Percentiles rank a stretch among this genome's conserved stretches.
phyloP scores from a whole-genome alignment of 2,329 filamentous ascomycete species.

The Malbranchea zuffiana region DNA sequence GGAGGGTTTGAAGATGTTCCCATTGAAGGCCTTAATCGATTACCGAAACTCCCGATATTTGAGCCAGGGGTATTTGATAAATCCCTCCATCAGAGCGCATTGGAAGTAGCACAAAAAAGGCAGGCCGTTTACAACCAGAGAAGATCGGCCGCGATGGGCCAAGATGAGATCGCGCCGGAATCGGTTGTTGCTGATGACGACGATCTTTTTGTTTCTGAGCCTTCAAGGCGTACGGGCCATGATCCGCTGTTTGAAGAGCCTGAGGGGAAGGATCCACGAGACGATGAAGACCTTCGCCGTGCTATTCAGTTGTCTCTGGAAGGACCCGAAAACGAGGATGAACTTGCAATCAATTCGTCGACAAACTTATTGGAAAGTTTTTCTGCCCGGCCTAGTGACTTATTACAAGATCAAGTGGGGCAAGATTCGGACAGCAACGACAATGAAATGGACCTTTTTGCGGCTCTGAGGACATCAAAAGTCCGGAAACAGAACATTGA shows the following conservation, averaged over 20 bases:
- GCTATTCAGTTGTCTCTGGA: conserved; percentile 80
- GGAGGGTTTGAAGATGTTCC: conserved; percentile 87
- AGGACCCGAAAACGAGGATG: conserved; percentile 29
- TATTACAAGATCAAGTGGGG: too few relatives aligned
- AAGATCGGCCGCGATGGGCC: conserved; percentile 13
- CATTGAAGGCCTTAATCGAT: conserved; percentile 74
- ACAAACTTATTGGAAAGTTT: too few relatives aligned
- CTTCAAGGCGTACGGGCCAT: conserved; percentile 34
- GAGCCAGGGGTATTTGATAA: conserved; percentile 29
- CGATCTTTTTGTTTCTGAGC: conserved; percentile 45
- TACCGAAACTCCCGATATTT: conserved; percentile 52
- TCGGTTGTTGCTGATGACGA: conserved; percentile 25
- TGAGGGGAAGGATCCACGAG: conserved; percentile 31
- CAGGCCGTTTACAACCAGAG: conserved; percentile 39
- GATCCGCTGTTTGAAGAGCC: conserved; percentile 49
- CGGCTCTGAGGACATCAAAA: conserved; percentile 62
- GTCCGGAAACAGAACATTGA: conserved; percentile 41
- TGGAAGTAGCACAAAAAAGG: conserved; percentile 34
- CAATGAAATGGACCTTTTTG: conserved; percentile 65
- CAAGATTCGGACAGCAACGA: conserved; percentile 40
- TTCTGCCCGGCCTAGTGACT: too few relatives aligned
- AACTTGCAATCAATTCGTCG: conserved; percentile 21
- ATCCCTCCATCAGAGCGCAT: conserved; percentile 23
- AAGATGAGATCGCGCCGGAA: conserved; percentile 25
- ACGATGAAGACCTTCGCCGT: conserved; percentile 64